phyloP scores from a whole-genome alignment of 169 alveolate genomes.

The Eimeria brunetti region DNA sequence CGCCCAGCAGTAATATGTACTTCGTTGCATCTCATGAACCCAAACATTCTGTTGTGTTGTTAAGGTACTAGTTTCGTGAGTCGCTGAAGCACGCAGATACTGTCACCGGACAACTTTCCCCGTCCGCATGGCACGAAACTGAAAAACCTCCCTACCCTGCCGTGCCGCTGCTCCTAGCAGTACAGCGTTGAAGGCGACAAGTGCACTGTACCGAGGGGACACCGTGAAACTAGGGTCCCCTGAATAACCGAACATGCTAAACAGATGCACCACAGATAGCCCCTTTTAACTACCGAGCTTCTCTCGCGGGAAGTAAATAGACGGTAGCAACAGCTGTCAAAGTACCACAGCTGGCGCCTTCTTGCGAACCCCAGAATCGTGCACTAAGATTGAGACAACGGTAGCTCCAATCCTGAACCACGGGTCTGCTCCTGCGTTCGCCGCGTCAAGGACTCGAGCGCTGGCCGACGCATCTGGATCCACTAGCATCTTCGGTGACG shows the following conservation, averaged over 20 bases:
- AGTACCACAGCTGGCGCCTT: not conserved
- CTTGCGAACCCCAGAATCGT: not conserved
- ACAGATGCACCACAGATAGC: not conserved
- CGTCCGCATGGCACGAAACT: constrained; percentile 14
- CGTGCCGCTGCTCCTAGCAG: constrained; percentile 13
- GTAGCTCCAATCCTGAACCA: constrained; percentile 34
- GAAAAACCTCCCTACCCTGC: not conserved
- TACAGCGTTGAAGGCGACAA: not conserved
- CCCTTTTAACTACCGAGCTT: not conserved
- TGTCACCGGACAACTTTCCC: constrained; percentile 52
- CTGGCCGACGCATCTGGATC: constrained; percentile 67
- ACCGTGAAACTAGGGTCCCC: not conserved
- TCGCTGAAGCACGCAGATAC: constrained; percentile 17
- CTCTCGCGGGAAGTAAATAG: not conserved
- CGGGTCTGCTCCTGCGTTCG: constrained; percentile 45
- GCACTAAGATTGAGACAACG: constrained; percentile 7
- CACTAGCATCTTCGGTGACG: constrained; percentile 38
- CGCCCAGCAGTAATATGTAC: not conserved
- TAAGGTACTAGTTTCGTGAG: not conserved
- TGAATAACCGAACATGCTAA: constrained; percentile 15
- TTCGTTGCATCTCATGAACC: not conserved
- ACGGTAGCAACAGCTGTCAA: not conserved
- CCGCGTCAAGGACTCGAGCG: constrained; percentile 44
- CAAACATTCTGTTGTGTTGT: not conserved
- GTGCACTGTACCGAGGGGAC: not conserved